Evolutionary conservation across 768 basidiomycete species (phyloP).

Genomic region (Flagelloscypha sp.): DNA sequence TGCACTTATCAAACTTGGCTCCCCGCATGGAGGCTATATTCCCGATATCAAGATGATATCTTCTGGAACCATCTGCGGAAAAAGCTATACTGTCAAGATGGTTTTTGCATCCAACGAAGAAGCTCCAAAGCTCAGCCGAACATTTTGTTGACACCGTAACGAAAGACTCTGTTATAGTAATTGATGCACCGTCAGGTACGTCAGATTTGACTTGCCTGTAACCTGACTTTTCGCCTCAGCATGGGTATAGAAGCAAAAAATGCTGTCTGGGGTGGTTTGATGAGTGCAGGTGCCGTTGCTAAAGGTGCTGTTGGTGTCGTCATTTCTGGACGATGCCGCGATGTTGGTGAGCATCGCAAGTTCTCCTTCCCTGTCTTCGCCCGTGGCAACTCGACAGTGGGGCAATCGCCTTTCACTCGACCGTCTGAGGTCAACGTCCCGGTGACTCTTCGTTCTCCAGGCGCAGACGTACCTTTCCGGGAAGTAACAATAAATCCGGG

Average conservation of each 20-base stretch:
- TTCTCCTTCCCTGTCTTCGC: slow-evolving; percentile 77
- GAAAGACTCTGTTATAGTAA: slow-evolving; percentile 57
- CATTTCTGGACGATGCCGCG: slow-evolving; percentile 80
- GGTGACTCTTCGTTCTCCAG: slow-evolving; percentile 40
- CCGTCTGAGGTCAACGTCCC: slow-evolving; percentile 70
- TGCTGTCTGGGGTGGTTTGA: slow-evolving; percentile 89
- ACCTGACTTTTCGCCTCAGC: slow-evolving; percentile 2
- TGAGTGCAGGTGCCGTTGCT: slow-evolving; percentile 78
- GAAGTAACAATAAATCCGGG: slow-evolving; percentile 56
- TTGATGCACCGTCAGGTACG: slow-evolving; percentile 65
- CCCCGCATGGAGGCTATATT: slow-evolving; percentile 68
- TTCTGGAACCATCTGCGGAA: slow-evolving; percentile 46
- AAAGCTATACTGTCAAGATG: slow-evolving; percentile 86
- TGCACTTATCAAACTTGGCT: slow-evolving; percentile 73
- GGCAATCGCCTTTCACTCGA: slow-evolving; percentile 78
- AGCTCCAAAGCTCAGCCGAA: slow-evolving; percentile 51
- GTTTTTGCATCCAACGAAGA: slow-evolving; percentile 48
- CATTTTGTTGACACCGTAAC: slow-evolving; percentile 83
- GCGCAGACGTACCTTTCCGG: slow-evolving; percentile 38
- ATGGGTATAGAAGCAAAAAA: slow-evolving; percentile 51
- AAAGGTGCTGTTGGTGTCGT: slow-evolving; percentile 67
- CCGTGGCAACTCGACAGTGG: slow-evolving; percentile 74
- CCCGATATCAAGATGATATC: slow-evolving; percentile 59
- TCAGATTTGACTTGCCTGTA: background rate
- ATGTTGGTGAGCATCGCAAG: slow-evolving; percentile 67